Evolutionary conservation across 2,329 filamentous ascomycete species (phyloP).

Genomic region (Fusarium haematococcum): DNA sequence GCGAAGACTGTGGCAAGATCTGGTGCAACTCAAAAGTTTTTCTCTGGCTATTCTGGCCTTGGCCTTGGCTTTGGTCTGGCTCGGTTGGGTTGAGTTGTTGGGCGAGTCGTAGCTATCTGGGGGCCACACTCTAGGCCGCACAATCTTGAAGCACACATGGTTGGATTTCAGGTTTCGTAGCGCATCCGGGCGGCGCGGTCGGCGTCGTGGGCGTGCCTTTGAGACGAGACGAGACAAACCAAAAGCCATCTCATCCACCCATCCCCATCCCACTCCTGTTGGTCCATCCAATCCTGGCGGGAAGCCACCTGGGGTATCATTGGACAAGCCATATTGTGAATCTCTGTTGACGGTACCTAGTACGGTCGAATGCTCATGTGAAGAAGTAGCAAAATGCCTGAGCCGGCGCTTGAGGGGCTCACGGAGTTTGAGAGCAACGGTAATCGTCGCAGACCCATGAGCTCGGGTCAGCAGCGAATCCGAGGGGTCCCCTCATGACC

Average conservation of each 20-base stretch:
- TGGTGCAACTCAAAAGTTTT: slow-evolving; percentile 11
- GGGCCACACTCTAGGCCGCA: slow-evolving; percentile 3
- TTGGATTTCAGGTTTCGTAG: slow-evolving; percentile 17
- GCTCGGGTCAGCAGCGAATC: background rate
- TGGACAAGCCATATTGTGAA: slow-evolving; percentile 5
- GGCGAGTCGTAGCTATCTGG: slow-evolving; percentile 11
- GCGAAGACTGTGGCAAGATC: slow-evolving; percentile 15
- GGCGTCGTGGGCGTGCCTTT: slow-evolving; percentile 3
- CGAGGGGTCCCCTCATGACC: background rate
- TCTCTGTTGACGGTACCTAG: background rate
- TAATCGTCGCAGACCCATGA: background rate
- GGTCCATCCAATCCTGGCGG: slow-evolving; percentile 1
- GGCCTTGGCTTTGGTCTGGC: background rate
- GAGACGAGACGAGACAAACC: slow-evolving; percentile 30
- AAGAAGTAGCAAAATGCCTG: slow-evolving; percentile 16
- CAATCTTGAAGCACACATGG: slow-evolving; percentile 6
- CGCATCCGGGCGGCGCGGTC: slow-evolving; percentile 10
- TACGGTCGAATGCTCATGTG: background rate
- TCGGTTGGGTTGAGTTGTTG: slow-evolving; percentile 1
- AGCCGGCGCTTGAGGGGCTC: slow-evolving; percentile 3
- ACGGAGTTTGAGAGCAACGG: background rate
- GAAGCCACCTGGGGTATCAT: slow-evolving; percentile 19
- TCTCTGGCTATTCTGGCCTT: background rate
- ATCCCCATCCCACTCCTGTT: slow-evolving; percentile 5
- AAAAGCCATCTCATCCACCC: slow-evolving; percentile 26